Conservation (phyloP, 495 filamentous ascomycete species). For the Lineolata rhizophorae region DNA sequence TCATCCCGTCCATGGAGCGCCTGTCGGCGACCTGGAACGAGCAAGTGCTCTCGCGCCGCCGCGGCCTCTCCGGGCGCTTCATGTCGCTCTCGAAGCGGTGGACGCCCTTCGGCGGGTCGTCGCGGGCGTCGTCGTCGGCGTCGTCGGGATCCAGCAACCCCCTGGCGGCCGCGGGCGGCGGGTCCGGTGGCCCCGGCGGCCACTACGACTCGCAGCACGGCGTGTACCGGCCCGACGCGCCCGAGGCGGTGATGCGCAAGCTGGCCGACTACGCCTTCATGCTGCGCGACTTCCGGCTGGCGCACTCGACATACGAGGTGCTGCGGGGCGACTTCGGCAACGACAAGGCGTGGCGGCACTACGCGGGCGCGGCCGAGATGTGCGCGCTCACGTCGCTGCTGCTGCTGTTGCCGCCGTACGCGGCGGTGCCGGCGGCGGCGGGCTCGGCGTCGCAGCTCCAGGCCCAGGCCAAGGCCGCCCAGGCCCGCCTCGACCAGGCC, state of each 20-base stretch:
- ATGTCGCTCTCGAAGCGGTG: constrained; percentile 79
- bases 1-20: constrained; percentile 90
- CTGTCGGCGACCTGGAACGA: constrained; percentile 85
- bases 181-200: constrained; percentile 14
- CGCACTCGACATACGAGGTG: constrained; percentile 74
- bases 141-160: constrained; percentile 20
- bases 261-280: constrained; percentile 91
- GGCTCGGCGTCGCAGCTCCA: constrained; percentile 11
- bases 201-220: constrained; percentile 63
- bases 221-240: constrained; percentile 62
- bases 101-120: constrained; percentile 47
- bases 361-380: constrained; percentile 88
- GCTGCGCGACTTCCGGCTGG: constrained; percentile 87
- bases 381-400: constrained; percentile 62
- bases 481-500: constrained; percentile 52
- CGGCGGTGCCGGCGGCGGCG: neutral
- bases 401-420: no score
- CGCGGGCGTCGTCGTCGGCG: constrained; percentile 24
- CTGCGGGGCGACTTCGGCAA: constrained; percentile 71
- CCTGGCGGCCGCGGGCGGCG: constrained; percentile 14
- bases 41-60: constrained; percentile 73
- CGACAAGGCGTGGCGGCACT: constrained; percentile 91
- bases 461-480: constrained; percentile 44
- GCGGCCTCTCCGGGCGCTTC: constrained; percentile 72
- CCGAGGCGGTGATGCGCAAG: constrained; percentile 81